Percentiles rank a stretch among this genome's conserved stretches.
Conservation (phyloP, 306 rosid genomes). For the Quillaja saponaria region DNA sequence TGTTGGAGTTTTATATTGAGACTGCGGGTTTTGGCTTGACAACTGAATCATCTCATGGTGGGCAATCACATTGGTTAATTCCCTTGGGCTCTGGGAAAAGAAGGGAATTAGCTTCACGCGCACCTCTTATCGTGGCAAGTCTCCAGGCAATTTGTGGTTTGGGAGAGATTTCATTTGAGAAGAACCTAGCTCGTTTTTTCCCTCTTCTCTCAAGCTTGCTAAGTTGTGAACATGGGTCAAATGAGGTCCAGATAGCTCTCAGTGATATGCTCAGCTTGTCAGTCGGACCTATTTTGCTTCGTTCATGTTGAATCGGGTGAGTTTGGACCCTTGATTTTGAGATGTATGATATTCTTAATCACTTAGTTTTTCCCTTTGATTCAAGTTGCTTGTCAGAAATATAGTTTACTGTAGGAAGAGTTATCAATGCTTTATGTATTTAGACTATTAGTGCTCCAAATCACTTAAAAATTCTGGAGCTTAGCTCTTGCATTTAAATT, state of each 20-base stretch:
- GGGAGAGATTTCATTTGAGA: conserved; percentile 72
- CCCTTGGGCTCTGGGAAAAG: conserved; percentile 88
- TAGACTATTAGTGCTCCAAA: conserved; percentile 46
- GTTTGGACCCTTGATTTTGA: conserved; percentile 44
- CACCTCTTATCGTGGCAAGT: conserved; percentile 86
- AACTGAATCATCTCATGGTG: conserved; percentile 54
- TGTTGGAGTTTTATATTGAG: conserved; percentile 69
- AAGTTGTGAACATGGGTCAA: conserved; percentile 94
- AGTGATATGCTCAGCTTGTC: conserved; percentile 84
- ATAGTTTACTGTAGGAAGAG: conserved; percentile 61
- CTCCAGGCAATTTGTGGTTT: conserved; percentile 81
- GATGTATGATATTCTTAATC: conserved; percentile 56
- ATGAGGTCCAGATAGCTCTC: conserved; percentile 83
- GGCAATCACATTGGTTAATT: conserved; percentile 65
- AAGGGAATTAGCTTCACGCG: conserved; percentile 87
- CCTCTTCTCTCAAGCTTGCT: conserved; percentile 81
- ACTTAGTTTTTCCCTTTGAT: conserved; percentile 34
- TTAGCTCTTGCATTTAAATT: conserved; percentile 43
- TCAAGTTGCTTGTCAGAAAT: conserved; percentile 45
- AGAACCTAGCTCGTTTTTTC: conserved; percentile 69
- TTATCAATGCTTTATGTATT: conserved; percentile 49
- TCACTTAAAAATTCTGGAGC: conserved; percentile 50
- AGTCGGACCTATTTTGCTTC: conserved; percentile 82
- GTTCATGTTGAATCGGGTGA: conserved; percentile 61
- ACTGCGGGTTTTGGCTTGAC: conserved; percentile 51